Base-by-base conservation (phyloP, 2,329 filamentous ascomycete genomes). In the Monosporascus sp. region DNA sequence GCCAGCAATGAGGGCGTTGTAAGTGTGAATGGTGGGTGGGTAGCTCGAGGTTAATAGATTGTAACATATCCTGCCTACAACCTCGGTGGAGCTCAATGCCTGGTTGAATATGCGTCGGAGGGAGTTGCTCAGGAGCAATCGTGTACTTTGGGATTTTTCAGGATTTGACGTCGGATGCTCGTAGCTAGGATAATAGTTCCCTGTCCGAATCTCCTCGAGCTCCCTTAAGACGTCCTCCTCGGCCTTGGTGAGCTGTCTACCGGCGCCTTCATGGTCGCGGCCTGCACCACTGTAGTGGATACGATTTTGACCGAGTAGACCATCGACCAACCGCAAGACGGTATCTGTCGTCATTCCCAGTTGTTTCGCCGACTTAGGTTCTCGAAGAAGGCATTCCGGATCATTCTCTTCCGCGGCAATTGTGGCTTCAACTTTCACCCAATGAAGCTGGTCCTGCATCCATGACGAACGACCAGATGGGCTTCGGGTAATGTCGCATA, bases 1-100 rank as follows among this genome's bases (percentile, higher is more conserved):
- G n/a, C 81, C 80, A n/a, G 80, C 67, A 3, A 93, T 78, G 25
- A 94, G 75, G 14, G 79, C 77, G 63, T 91, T 91, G 71, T 85
- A 90, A 3, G 85, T 90, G 57, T 83, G 76, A 37, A 88, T 78
- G 56, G 82, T 82, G 0, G 88, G 86, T 0, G 83, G 80, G 18
- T 81, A 73, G 2, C 77, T 67, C 2, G 82, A 83, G 3, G 82
- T 72, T 17, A 90, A 75, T 3, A 94, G 71, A 62, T 89, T 90
- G 68, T 85, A 85, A 67, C 80, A 83, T 50, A 84, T 72, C 60
- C 74, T 76, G n/a, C 64, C 67, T 34, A 75, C 66, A 18, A 57
- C 61, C 31, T 67, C 65, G 36, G 63, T 65, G 27, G 60, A 51
- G 22, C 53, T 52, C 6, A 48, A 22, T n/a, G 60, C 54, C 7